A percentile compares a stretch with the other conserved stretches of the same genome.
phyloP scores from a whole-genome alignment of 495 filamentous ascomycete species.

The Trichodelitschia bisporula region DNA sequence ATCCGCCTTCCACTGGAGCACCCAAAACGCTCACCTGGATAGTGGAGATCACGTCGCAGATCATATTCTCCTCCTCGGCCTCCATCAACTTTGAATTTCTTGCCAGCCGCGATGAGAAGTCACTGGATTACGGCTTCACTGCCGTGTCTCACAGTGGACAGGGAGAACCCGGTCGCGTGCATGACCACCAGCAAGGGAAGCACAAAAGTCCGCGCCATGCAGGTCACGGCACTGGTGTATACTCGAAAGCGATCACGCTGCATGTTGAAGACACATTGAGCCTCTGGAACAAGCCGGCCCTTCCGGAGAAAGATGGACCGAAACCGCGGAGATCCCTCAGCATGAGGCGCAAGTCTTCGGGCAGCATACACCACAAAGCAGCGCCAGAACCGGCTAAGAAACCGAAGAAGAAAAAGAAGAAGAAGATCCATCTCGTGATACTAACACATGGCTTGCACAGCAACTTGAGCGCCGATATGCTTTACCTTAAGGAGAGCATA shows the following conservation, averaged over 20 bases:
- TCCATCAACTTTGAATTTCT: conserved; percentile 78
- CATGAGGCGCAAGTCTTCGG: conserved; percentile 5
- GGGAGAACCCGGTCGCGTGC: conserved; percentile 38
- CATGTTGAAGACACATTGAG: conserved; percentile 67
- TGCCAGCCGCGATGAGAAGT: conserved; percentile 64
- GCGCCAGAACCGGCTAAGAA: conserved; percentile 7
- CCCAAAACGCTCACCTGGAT: conserved; percentile 48
- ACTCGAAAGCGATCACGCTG: conserved; percentile 48
- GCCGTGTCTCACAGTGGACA: conserved; percentile 20
- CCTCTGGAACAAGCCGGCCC: conserved; percentile 71
- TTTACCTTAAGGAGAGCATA: conserved; percentile 91
- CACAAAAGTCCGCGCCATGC: conserved; percentile 1
- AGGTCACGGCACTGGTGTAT: conserved; percentile 41
- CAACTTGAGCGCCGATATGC: conserved; percentile 92
- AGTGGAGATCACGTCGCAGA: conserved; percentile 74
- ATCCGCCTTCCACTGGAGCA: conserved; percentile 13
- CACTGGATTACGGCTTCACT: conserved; percentile 36
- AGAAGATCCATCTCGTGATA: conserved; percentile 73
- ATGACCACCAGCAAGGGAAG: conserved; percentile 38
- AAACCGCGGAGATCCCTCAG: conserved; percentile 5
- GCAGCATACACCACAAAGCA: conserved; percentile 7
- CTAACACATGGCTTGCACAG: conserved; percentile 89
- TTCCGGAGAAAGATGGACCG: conserved; percentile 25
- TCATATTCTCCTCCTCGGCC: conserved; percentile 71
- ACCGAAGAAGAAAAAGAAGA: conserved; percentile 22